These are phyloP conservation scores for Pistacia atlantica DNA, from an alignment of 345 rosid genomes.

Conservation along the genomic window DNA sequence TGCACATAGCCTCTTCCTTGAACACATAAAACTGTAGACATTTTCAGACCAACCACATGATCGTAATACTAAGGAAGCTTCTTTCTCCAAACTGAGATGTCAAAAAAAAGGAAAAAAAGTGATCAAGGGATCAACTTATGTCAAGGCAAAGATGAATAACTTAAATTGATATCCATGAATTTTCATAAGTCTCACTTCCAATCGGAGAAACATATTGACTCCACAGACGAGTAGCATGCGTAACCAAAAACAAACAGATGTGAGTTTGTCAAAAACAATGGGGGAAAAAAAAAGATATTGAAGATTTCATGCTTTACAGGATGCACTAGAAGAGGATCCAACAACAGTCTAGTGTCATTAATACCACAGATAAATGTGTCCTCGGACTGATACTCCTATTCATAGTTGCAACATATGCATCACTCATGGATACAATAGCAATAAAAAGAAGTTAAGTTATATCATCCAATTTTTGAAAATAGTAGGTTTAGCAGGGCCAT, in stretches of 20 bases:
- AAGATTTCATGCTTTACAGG: neutral
- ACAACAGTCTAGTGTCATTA: neutral
- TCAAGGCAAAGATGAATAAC: slow-evolving; percentile 6
- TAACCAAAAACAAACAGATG: neutral
- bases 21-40: slow-evolving; percentile 59
- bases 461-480: neutral
- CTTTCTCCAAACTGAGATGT: slow-evolving; percentile 58
- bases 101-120: slow-evolving; percentile 10
- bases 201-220: neutral
- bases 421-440: neutral
- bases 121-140: neutral
- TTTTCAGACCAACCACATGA: slow-evolving; percentile 75
- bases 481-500: neutral
- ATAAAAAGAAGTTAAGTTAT: neutral
- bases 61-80: slow-evolving; percentile 59
- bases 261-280: neutral
- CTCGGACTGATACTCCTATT: neutral
- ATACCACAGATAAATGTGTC: neutral
- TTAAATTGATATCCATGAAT: neutral
- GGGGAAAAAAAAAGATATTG: neutral
- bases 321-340: neutral
- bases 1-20: slow-evolving; percentile 53
- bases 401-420: neutral
- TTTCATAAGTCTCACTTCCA: neutral
- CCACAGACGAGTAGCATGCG: neutral